Evolutionary conservation across 2,329 filamentous ascomycete species (phyloP), one percentile per base, ranked within the genome.

Genomic region (Cladosporium sp.): DNA sequence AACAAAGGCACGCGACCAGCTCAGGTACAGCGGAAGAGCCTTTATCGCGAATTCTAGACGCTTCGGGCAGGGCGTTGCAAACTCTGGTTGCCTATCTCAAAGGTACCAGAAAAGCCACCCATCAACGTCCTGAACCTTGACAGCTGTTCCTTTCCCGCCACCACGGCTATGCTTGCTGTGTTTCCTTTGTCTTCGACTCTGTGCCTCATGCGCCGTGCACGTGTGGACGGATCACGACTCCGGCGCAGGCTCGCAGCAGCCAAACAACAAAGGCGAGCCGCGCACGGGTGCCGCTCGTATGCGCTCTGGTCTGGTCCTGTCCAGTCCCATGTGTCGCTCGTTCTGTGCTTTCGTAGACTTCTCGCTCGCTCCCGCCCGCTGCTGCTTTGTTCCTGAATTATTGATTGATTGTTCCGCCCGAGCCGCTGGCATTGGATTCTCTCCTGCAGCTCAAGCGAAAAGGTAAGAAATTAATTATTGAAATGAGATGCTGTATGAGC

Each of bases 271-370:
- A 30, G 39, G 25, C 43, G 58, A 49, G 23, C 28, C 21, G 58
- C 58, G 58, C 58, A 60, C 58, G 58, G 57, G 57, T 34, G 43
- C 39, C 48, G n/a, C n/a, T n/a, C n/a, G n/a, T n/a, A n/a, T n/a
- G n/a, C n/a, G n/a, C n/a, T n/a, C n/a, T n/a, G n/a, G n/a, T n/a
- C n/a, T n/a, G n/a, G n/a, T n/a, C n/a, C n/a, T n/a, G n/a, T n/a
- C n/a, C n/a, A n/a, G n/a, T n/a, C n/a, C n/a, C n/a, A n/a, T n/a
- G n/a, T n/a, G n/a, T n/a, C n/a, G n/a, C n/a, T n/a, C n/a, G n/a
- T n/a, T n/a, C n/a, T n/a, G n/a, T n/a, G n/a, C n/a, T n/a, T n/a
- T n/a, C n/a, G n/a, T n/a, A n/a, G n/a, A n/a, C 51, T 13, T 28
- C 43, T 36, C 58, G 58, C 58, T 23, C 58, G 39, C 58, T 48